phyloP scores from a whole-genome alignment of 2,329 filamentous ascomycete species.

The Lecanoromycetidae sp. region DNA sequence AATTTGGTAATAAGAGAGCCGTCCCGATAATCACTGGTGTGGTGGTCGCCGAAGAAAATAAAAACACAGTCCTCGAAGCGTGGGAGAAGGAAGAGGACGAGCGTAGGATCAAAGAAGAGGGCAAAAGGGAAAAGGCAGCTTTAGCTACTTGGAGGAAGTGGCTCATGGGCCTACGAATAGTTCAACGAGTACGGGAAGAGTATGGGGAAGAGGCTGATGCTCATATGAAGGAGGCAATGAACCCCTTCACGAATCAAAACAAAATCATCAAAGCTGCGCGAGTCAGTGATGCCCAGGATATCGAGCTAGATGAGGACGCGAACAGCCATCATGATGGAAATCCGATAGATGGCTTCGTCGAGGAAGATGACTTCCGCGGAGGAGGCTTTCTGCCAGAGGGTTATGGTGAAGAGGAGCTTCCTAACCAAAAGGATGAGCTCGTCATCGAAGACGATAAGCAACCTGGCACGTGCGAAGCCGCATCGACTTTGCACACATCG shows the following conservation, averaged over 20 bases:
- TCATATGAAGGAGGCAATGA: slow-evolving; percentile 40
- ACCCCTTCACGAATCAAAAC: slow-evolving; percentile 39
- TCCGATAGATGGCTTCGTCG: slow-evolving; percentile 24
- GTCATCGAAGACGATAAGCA: slow-evolving; percentile 45
- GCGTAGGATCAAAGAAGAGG: slow-evolving; percentile 63
- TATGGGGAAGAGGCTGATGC: slow-evolving; percentile 53
- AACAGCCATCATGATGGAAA: slow-evolving; percentile 8
- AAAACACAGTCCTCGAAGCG: slow-evolving; percentile 61
- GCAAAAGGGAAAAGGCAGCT: slow-evolving; percentile 64
- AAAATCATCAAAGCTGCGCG: slow-evolving; percentile 22
- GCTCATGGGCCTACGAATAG: slow-evolving; percentile 70
- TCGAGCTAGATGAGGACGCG: slow-evolving; percentile 16
- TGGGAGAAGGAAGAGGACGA: slow-evolving; percentile 69
- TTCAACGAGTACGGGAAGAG: slow-evolving; percentile 62
- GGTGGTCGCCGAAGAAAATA: slow-evolving; percentile 71
- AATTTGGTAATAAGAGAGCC: slow-evolving; percentile 89
- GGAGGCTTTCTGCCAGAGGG: slow-evolving; percentile 14
- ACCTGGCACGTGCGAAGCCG: slow-evolving; percentile 26
- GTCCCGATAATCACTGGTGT: slow-evolving; percentile 84
- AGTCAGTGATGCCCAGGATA: slow-evolving; percentile 4
- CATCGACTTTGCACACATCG: neutral
- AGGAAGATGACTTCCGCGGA: slow-evolving; percentile 21
- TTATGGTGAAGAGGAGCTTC: slow-evolving; percentile 7
- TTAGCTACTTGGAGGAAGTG: slow-evolving; percentile 77
- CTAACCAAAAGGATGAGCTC: slow-evolving; percentile 28